Evolutionary conservation across 2,329 filamentous ascomycete species (phyloP), one percentile per base, ranked within the genome.

Genomic region (Hypoxylon rubiginosum): DNA sequence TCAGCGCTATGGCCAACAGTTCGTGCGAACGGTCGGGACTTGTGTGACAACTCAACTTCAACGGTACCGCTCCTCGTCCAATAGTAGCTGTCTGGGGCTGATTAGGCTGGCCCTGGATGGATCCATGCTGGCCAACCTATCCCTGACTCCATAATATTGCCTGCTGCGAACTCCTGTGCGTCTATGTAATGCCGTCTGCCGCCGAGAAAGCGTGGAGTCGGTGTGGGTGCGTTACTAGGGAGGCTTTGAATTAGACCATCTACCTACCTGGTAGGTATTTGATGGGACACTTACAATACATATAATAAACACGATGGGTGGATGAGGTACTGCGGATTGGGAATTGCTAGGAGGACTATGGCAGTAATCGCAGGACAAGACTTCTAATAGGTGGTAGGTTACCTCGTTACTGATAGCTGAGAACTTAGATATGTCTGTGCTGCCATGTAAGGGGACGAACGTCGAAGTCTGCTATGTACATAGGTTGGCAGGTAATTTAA

Each of bases 1-100:
- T 75, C 67, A 62, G 69, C 71, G 75, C 75, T 72, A 65, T 73
- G 75, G 61, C 75, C 74, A 77, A 67, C 71, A 68, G 77, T 79
- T 79, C 77, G 71, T 74, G 72, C 72, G 68, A 68, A 63, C 70
- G 57, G 67, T 70, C 71, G 68, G 71, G 72, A 70, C 52, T 55
- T 61, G 69, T 73, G 73, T 71, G 71, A 75, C 70, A 73, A 61
- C 64, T 73, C 72, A 71, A 68, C 69, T 69, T 70, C 43, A 45
- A 62, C 60, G 55, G 57, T 32, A 58, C 58, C 34, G 21, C 26
- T 24, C 11, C 45, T 64, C 43, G 28, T 24, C 64, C 56, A 64
- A 67, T 68, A 11, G 41, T 62, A 63, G 52, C 17, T 34, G n/a
- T 56, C 56, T 59, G 53, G 46, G 60, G 48, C 45, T 51, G 53